phyloP scores from a whole-genome alignment of 768 basidiomycete genomes.

The Rhizopogon sp. region DNA sequence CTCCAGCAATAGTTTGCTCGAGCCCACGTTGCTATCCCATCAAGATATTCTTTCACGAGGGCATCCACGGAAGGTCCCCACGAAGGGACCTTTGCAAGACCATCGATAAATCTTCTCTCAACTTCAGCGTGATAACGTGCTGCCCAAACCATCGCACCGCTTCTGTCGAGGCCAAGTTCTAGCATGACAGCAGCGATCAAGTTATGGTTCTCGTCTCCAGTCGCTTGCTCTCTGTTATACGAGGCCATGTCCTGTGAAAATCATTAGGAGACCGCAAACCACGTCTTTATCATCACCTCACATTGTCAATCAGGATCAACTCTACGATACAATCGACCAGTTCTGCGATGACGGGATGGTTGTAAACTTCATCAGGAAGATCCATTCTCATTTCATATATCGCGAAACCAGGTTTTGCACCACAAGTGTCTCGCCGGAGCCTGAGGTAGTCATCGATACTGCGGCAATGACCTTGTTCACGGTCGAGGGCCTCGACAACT shows the following conservation, averaged over 20 bases:
- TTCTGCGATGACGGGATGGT: conserved; percentile 16
- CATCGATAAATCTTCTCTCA: conserved; percentile 14
- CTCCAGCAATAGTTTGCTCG: conserved; percentile 22
- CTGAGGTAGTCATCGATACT: conserved; percentile 26
- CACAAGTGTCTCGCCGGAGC: conserved; percentile 28
- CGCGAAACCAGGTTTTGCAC: conserved; percentile 26
- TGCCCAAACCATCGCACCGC: conserved; percentile 25
- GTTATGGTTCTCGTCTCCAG: conserved; percentile 31
- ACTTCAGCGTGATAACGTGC: conserved; percentile 8
- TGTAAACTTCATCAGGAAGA: conserved; percentile 29
- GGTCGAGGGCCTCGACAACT: conserved; percentile 1
- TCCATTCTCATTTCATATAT: conserved; percentile 24
- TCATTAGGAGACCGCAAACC: neutral
- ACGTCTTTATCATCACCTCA: neutral
- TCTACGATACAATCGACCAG: conserved; percentile 10
- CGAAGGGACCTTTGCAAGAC: conserved; percentile 18
- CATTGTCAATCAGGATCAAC: conserved; percentile 20
- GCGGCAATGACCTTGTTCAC: conserved; percentile 9
- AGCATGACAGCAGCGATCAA: conserved; percentile 29
- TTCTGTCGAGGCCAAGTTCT: conserved; percentile 17
- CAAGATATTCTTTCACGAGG: conserved; percentile 17
- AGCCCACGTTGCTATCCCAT: conserved; percentile 21
- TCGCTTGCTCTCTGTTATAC: conserved; percentile 29
- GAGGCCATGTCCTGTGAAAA: conserved; percentile 29
- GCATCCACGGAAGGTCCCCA: conserved; percentile 20